A percentile compares a stretch with the other conserved stretches of the same genome.
These are phyloP conservation scores for Monosporozyma yasuniensis DNA, from an alignment of 805 yeast species.

Conservation along the genomic window DNA sequence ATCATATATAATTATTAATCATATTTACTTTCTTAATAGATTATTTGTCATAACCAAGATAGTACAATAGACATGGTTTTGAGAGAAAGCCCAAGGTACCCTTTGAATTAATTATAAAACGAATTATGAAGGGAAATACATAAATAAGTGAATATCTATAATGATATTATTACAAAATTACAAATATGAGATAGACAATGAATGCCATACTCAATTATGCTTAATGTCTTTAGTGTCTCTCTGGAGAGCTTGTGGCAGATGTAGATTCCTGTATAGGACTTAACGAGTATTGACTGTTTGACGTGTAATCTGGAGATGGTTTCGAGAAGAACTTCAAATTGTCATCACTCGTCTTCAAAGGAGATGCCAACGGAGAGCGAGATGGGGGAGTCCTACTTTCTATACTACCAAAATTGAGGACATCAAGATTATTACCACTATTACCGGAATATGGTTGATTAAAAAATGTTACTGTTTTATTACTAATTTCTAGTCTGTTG, in stretches of 20 bases:
- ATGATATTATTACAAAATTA: background rate
- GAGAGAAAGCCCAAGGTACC: background rate
- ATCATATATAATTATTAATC: background rate
- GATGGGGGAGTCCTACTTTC: conserved; percentile 4
- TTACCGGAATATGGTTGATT: conserved; percentile 12
- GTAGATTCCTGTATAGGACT: conserved; percentile 29
- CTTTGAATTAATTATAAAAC: background rate
- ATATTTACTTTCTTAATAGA: background rate
- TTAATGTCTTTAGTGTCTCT: background rate
- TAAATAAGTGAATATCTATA: background rate
- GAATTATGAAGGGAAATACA: background rate
- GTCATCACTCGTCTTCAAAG: background rate
- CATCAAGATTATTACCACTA: background rate
- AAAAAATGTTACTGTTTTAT: conserved; percentile 35
- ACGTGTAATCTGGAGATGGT: conserved; percentile 20
- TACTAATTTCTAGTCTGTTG: conserved; percentile 30
- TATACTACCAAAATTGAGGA: background rate
- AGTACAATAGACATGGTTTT: too few relatives aligned
- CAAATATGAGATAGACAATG: background rate
- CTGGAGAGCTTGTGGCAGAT: conserved; percentile 27
- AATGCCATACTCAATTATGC: background rate
- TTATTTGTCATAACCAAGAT: too few relatives aligned
- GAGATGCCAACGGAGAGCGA: conserved; percentile 3
- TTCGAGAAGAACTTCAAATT: conserved; percentile 13
- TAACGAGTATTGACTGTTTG: conserved; percentile 16